Conservation (phyloP, 768 basidiomycete genomes). For the Suillus placidus region DNA sequence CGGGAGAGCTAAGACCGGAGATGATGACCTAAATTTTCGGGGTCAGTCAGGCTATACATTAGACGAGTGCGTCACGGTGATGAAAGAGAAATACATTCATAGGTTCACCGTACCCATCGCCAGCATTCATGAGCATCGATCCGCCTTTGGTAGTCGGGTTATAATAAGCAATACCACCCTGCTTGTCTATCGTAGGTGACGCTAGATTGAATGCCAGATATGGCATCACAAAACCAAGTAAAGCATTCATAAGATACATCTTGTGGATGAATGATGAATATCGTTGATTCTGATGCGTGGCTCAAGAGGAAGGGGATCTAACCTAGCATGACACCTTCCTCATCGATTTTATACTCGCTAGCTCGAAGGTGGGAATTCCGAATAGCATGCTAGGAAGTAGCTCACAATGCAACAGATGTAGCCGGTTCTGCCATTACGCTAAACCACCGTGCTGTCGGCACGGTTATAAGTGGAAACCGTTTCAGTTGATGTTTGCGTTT, state of each 20-base stretch:
- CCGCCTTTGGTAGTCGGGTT: slow-evolving; percentile 41
- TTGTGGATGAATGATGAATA: background rate
- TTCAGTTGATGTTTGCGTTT: background rate
- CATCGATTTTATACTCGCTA: background rate
- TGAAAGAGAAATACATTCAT: slow-evolving; percentile 40
- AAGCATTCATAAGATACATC: background rate
- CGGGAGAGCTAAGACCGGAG: slow-evolving; percentile 61
- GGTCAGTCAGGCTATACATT: background rate
- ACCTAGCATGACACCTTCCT: background rate
- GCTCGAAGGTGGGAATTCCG: no score
- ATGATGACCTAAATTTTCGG: slow-evolving; percentile 54
- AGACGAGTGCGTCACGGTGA: background rate
- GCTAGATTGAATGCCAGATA: background rate
- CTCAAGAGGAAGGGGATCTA: no score
- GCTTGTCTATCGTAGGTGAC: background rate
- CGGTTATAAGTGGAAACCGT: background rate
- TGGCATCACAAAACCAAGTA: background rate
- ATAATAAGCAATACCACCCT: slow-evolving; percentile 32
- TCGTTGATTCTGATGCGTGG: background rate
- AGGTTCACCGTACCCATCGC: slow-evolving; percentile 43
- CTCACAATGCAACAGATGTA: background rate
- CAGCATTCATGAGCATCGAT: slow-evolving; percentile 45
- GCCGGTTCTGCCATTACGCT: background rate
- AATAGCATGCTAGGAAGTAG: background rate
- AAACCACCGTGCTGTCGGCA: background rate